Percentiles rank a stretch among this genome's conserved stretches.
phyloP scores from a whole-genome alignment of 768 basidiomycete genomes.

The Lactarius hatsudake region DNA sequence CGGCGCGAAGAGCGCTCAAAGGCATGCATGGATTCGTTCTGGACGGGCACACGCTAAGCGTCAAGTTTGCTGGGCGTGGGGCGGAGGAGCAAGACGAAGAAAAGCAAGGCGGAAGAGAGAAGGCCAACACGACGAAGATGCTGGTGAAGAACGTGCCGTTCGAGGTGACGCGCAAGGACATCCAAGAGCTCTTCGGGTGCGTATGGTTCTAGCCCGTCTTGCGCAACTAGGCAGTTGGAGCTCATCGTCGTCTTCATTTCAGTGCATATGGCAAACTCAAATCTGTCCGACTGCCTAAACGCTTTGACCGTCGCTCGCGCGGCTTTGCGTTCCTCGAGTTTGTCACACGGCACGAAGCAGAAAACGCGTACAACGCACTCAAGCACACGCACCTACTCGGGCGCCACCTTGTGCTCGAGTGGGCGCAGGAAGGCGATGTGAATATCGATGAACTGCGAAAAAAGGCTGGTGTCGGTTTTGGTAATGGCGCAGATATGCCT shows the following conservation, averaged over 20 bases:
- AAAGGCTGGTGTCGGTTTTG: constrained; percentile 78
- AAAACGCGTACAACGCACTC: constrained; percentile 81
- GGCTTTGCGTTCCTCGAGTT: constrained; percentile 99
- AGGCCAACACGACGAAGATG: constrained; percentile 80
- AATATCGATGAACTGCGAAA: constrained; percentile 73
- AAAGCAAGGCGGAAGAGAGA: constrained; percentile 37
- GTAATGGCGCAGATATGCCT: constrained; percentile 66
- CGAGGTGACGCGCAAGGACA: constrained; percentile 91
- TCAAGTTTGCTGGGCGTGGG: constrained; percentile 86
- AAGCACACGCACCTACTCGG: constrained; percentile 95
- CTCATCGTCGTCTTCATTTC: constrained; percentile 6
- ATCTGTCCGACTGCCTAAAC: constrained; percentile 89
- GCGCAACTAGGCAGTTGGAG: neutral
- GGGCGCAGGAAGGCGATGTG: constrained; percentile 78
- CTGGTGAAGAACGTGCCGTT: constrained; percentile 98
- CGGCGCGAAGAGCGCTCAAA: constrained; percentile 69
- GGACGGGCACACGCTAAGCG: constrained; percentile 81
- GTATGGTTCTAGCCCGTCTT: constrained; percentile 33
- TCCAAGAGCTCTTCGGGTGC: constrained; percentile 85
- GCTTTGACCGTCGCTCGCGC: constrained; percentile 82
- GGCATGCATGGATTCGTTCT: constrained; percentile 79
- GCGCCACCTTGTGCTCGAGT: constrained; percentile 90
- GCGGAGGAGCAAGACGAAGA: constrained; percentile 49
- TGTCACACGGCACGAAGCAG: constrained; percentile 83
- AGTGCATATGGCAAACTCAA: constrained; percentile 92